Evolutionary conservation across 257 asterid species (phyloP).

Genomic region (Scutellaria minor): DNA sequence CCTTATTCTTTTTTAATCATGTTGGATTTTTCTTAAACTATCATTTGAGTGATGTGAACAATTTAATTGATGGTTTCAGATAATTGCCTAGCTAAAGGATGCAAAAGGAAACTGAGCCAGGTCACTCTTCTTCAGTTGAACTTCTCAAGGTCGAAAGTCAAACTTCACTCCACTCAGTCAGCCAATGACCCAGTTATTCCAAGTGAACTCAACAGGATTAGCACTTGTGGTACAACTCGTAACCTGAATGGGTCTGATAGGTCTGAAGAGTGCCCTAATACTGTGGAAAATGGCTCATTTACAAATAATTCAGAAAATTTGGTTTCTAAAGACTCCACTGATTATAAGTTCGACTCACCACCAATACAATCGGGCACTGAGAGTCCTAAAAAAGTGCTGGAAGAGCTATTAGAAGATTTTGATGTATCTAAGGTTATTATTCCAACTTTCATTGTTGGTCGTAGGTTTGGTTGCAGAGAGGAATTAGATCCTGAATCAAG

Average conservation of each 20-base stretch:
- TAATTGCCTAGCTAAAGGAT: constrained; percentile 75
- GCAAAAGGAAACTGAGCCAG: constrained; percentile 79
- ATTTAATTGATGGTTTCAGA: constrained; percentile 55
- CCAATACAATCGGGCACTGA: constrained; percentile 38
- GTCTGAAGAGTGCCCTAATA: constrained; percentile 37
- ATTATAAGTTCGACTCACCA: constrained; percentile 34
- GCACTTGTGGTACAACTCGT: constrained; percentile 29
- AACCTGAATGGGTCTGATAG: constrained; percentile 33
- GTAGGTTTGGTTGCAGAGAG: constrained; percentile 60
- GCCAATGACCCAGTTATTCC: constrained; percentile 23
- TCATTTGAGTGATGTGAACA: constrained; percentile 4
- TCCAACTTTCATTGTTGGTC: constrained; percentile 83
- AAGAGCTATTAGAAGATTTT: constrained; percentile 39
- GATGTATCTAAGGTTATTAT: constrained; percentile 51
- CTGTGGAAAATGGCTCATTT: constrained; percentile 19
- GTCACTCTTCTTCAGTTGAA: constrained; percentile 78
- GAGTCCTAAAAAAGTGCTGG: constrained; percentile 37
- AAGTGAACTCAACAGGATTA: constrained; percentile 21
- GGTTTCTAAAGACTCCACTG: constrained; percentile 34
- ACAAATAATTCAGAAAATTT: constrained; percentile 37
- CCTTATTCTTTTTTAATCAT: not conserved
- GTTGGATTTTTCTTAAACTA: constrained; percentile 13
- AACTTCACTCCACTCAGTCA: constrained; percentile 39
- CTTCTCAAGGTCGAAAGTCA: constrained; percentile 62
- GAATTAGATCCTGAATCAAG: constrained; percentile 55